Conservation (phyloP, 345 rosid species). For the Citrus trifoliata region DNA sequence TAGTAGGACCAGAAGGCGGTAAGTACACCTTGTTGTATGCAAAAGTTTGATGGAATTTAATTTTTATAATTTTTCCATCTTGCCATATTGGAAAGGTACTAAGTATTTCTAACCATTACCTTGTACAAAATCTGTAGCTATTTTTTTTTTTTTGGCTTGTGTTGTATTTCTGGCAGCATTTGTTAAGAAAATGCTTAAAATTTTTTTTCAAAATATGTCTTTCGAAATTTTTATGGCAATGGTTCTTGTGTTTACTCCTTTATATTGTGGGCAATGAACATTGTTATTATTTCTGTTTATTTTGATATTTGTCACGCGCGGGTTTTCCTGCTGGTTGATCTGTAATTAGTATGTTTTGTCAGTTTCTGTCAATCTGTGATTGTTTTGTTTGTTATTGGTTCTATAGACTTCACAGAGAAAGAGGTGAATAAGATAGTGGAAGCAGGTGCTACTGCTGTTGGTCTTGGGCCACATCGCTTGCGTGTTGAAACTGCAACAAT, state of each 20-base stretch:
- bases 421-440: slow-evolving; percentile 55
- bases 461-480: slow-evolving; percentile 78
- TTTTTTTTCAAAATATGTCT: background rate
- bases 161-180: background rate
- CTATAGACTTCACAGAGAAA: slow-evolving; percentile 54
- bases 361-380: background rate
- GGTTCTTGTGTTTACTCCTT: background rate
- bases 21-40: slow-evolving; percentile 11
- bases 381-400: background rate
- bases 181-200: background rate
- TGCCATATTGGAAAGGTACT: background rate
- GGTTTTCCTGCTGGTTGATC: background rate
- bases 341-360: background rate
- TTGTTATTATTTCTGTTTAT: background rate
- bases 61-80: background rate
- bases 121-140: background rate
- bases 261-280: background rate
- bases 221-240: background rate
- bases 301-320: background rate
- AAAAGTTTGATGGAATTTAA: background rate
- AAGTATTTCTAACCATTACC: background rate
- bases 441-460: slow-evolving; percentile 71
- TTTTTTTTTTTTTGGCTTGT: background rate
- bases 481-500: slow-evolving; percentile 93
- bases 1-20: slow-evolving; percentile 95